Evolutionary conservation across 495 filamentous ascomycete genomes (phyloP).

Genomic region (Daldinia bambusicola): DNA sequence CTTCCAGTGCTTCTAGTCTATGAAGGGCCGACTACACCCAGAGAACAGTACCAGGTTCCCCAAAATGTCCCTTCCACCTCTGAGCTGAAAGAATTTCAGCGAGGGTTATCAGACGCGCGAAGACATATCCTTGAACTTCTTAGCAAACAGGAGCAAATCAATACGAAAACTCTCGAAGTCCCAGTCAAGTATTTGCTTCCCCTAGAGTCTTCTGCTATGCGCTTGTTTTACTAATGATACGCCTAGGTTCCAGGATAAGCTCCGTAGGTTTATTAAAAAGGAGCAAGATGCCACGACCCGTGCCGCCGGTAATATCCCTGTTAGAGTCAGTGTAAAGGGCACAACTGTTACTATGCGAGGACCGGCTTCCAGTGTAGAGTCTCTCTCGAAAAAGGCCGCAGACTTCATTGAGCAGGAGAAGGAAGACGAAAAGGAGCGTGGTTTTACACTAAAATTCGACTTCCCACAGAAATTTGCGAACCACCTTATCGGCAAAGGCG

Average conservation of each 20-base stretch:
- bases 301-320: constrained; percentile 72
- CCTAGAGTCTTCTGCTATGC: background rate
- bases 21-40: constrained; percentile 70
- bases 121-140: constrained; percentile 76
- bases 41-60: constrained; percentile 73
- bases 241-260: constrained; percentile 71
- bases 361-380: constrained; percentile 73
- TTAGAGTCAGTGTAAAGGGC: constrained; percentile 69
- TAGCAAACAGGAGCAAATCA: constrained; percentile 75
- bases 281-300: constrained; percentile 72
- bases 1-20: constrained; percentile 81
- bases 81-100: constrained; percentile 73
- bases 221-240: constrained; percentile 19
- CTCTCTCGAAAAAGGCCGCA: constrained; percentile 72
- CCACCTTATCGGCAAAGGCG: constrained; percentile 89
- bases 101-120: constrained; percentile 75
- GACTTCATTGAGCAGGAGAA: constrained; percentile 85
- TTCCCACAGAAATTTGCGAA: constrained; percentile 96
- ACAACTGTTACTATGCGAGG: constrained; percentile 77
- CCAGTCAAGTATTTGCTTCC: constrained; percentile 69
- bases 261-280: constrained; percentile 76
- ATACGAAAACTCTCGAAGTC: constrained; percentile 70
- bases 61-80: constrained; percentile 63
- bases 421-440: constrained; percentile 87
- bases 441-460: constrained; percentile 83